Percentiles rank a stretch among this genome's conserved stretches.
Conservation (phyloP, 2,329 filamentous ascomycete species). For the Aureobasidium sp. region DNA sequence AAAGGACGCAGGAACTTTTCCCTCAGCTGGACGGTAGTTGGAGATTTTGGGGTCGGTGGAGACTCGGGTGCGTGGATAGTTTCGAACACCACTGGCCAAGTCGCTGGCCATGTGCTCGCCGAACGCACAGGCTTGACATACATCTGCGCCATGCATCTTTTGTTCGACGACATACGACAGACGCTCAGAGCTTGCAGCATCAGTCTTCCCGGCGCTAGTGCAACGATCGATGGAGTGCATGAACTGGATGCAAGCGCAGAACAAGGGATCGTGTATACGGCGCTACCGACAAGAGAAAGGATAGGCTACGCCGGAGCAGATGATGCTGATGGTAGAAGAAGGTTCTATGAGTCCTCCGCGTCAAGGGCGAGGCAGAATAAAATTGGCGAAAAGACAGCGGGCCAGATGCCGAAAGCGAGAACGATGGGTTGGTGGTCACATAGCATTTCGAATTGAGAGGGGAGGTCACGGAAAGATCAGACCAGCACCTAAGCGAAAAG, state of each 20-base stretch:
- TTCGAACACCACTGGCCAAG: constrained; percentile 66
- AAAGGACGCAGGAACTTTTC: constrained; percentile 76
- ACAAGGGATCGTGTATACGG: not conserved
- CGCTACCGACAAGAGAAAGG: not conserved
- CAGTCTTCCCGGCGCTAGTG: constrained; percentile 1
- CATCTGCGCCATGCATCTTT: constrained; percentile 89
- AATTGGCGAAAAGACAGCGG: not conserved
- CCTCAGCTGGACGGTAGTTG: constrained; percentile 58
- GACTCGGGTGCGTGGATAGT: constrained; percentile 93
- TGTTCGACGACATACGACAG: constrained; percentile 76
- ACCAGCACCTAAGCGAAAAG: too few species aligned
- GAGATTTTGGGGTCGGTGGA: constrained; percentile 65
- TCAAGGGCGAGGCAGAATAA: not conserved
- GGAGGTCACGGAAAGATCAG: not conserved
- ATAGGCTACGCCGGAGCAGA: not conserved
- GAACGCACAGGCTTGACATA: constrained; percentile 71
- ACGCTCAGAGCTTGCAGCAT: constrained; percentile 55
- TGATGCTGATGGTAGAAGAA: not conserved
- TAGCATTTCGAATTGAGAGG: not conserved
- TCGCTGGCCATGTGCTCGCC: constrained; percentile 86
- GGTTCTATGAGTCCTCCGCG: not conserved
- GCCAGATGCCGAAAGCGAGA: not conserved
- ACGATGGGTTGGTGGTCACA: constrained; percentile 1
- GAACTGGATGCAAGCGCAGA: not conserved
- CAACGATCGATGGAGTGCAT: not conserved